Base-by-base conservation (phyloP, 225 moss, liverwort and hornwort species). In the Climacium dendroides region DNA sequence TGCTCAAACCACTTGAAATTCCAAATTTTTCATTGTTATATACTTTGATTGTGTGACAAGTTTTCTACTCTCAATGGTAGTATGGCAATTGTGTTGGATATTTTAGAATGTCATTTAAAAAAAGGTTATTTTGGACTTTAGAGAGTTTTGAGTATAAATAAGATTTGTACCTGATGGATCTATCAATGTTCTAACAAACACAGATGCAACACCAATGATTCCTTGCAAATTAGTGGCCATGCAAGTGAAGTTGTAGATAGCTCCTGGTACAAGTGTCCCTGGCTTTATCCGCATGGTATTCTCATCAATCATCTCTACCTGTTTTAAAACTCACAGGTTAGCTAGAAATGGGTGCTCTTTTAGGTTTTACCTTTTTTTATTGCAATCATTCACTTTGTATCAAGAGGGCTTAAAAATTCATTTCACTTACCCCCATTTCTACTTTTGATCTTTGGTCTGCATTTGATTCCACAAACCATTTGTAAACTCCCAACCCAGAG, bases 211-310 rank as follows among this genome's bases (percentile, higher is more conserved):
- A 54, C 92, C 92, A 0, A 15, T 77, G 23, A 77, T 18, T 30
- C 91, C 87, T 1, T 85, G 61, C 9, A n/a, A 4, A 87, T 85
- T 92, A 34, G 80, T 83, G 2, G 92, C 93, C 39, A 70, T 81
- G 50, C 95, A 95, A 0, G 90, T 90, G 39, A 93, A 90, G 11
- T 85, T 92, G 74, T 95, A 95, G 9, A 57, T 19, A 60, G 86
- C 78, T 45, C 90, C 91, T 23, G 86, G 86, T 1, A 92, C 86
- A 20, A 95, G 87, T 0, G 85, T 87, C 45, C 89, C 79, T 0
- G 90, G 91, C 48, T 87, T 91, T 83, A 95, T 57, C 18, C 57
- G 86, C 84, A 95, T 89, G 30, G 74, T 90, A 35, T 91, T 90
- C 5, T 90, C 87, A 5, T 91, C 86, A 67, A 91, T 76, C 88